These are phyloP conservation scores for Domatiomyces catenatus DNA, from an alignment of 2,329 filamentous ascomycete genomes.

Conservation along the genomic window DNA sequence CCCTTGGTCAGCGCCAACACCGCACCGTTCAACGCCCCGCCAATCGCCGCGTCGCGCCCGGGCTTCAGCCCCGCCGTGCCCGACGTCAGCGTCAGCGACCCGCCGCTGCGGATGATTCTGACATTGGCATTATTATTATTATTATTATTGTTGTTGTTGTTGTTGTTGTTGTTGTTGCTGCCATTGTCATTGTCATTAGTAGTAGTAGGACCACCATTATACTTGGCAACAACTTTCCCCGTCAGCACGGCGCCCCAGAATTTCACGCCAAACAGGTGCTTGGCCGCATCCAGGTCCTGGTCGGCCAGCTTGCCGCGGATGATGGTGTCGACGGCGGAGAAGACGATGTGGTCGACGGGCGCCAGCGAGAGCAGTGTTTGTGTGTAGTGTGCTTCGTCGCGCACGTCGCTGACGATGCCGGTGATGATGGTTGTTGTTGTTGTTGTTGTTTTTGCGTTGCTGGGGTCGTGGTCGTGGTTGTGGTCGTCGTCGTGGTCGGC, in stretches of 20 bases:
- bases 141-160: conserved; percentile 5
- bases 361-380: conserved; percentile 8
- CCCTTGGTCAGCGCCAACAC: conserved; percentile 38
- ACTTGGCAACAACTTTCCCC: conserved; percentile 7
- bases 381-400: conserved; percentile 6
- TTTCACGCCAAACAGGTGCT: conserved; percentile 12
- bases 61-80: conserved; percentile 39
- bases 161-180: background rate
- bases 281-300: conserved; percentile 7
- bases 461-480: too few relatives aligned
- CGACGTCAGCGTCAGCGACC: conserved; percentile 38
- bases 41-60: conserved; percentile 33
- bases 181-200: too few relatives aligned
- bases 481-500: too few relatives aligned
- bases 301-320: conserved; percentile 10
- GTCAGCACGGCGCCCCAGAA: conserved; percentile 11
- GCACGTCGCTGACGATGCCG: conserved; percentile 9
- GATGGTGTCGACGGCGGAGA: conserved; percentile 37
- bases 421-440: conserved; percentile 3
- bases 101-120: conserved; percentile 10
- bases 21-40: conserved; percentile 35
- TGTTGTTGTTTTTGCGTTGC: too few relatives aligned
- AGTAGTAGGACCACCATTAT: too few relatives aligned
- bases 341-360: conserved; percentile 40
- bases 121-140: too few relatives aligned